Conservation (phyloP, 2,329 filamentous ascomycete genomes). For the Tympanopsis confertula region DNA sequence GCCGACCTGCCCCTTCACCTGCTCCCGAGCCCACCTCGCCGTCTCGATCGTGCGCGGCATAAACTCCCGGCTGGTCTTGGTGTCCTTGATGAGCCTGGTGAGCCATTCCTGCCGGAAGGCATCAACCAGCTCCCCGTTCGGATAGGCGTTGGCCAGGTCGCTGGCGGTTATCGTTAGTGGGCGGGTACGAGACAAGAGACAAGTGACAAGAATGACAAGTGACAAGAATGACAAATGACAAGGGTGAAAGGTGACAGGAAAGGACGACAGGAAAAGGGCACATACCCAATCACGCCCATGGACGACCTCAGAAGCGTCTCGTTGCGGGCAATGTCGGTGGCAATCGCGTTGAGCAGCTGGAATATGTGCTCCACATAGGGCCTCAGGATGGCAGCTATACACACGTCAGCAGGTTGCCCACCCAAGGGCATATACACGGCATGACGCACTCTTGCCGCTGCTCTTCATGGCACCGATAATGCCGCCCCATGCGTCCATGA, state of each 20-base stretch:
- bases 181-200: too few relatives aligned
- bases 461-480: conserved; percentile 90
- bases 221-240: too few relatives aligned
- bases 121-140: conserved; percentile 71
- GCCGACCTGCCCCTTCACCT: conserved; percentile 81
- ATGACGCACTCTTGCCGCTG: conserved; percentile 58
- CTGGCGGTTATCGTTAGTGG: conserved; percentile 37
- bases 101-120: conserved; percentile 89
- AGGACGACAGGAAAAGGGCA: conserved; percentile 6
- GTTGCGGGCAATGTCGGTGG: conserved; percentile 74
- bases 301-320: conserved; percentile 85
- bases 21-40: conserved; percentile 91
- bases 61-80: conserved; percentile 79
- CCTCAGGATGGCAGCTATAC: conserved; percentile 54
- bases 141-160: conserved; percentile 88
- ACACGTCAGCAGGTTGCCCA: conserved; percentile 12
- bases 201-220: too few relatives aligned
- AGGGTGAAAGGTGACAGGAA: conserved; percentile 2
- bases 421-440: background rate
- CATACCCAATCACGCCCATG: conserved; percentile 94
- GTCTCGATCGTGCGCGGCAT: conserved; percentile 77
- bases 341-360: conserved; percentile 70
- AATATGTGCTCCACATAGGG: conserved; percentile 80
- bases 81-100: conserved; percentile 80
- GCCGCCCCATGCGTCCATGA: conserved; percentile 98